Evolutionary conservation across 225 moss, liverwort and hornwort species (phyloP).

Genomic region (Anthoceros angustus): DNA sequence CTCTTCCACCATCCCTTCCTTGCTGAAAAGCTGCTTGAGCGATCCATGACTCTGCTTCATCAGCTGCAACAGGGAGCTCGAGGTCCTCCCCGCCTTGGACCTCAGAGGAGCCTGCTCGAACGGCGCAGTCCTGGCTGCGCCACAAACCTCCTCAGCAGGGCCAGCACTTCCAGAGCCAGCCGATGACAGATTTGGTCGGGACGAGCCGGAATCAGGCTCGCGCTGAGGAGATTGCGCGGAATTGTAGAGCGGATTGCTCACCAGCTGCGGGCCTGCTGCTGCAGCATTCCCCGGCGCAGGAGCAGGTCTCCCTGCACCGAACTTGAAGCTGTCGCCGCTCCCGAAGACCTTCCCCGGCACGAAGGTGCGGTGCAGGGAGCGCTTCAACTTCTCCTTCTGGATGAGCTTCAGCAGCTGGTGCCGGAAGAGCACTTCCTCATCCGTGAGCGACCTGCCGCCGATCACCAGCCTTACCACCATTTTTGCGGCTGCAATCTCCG

Average conservation of each 20-base stretch:
- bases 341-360: not conserved
- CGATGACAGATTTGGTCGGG: too few species aligned
- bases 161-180: not conserved
- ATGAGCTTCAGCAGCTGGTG: conserved; percentile 1
- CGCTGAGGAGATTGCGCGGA: not conserved
- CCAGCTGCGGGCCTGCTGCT: not conserved
- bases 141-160: not conserved
- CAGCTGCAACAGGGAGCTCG: not conserved
- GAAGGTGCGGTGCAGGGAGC: conserved; percentile 2
- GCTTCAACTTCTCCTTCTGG: conserved; percentile 1
- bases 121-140: not conserved
- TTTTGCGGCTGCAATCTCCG: too few species aligned
- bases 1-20: conserved; percentile 2
- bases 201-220: not conserved
- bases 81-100: not conserved
- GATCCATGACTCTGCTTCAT: conserved; percentile 3
- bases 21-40: conserved; percentile 1
- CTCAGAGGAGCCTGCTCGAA: not conserved
- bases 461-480: not conserved
- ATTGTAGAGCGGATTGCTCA: conserved; percentile 2
- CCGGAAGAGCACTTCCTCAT: conserved; percentile 3
- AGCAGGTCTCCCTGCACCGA: not conserved
- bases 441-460: conserved; percentile 1
- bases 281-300: not conserved
- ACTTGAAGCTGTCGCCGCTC: not conserved